Evolutionary conservation across 352 stramenopile species (phyloP), one percentile per base, ranked within the genome.

Genomic region (Phytophthora pini): DNA sequence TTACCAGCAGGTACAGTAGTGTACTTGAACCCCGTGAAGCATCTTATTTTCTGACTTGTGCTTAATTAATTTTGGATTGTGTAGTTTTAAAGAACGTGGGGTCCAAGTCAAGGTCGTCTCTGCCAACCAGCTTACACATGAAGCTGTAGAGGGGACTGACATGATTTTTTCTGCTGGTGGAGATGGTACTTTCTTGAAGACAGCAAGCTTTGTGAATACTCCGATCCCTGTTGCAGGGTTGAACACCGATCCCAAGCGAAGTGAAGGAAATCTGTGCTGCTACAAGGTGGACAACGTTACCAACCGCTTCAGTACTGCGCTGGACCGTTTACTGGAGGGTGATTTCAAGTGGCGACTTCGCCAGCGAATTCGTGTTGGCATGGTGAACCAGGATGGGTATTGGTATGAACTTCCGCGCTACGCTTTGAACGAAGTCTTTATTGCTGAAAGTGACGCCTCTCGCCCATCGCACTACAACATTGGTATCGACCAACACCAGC

Each of bases 381-480:
- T 96, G 86, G 88, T 96, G 31, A 94, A 96, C 62, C 88, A 94
- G 46, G 88, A 96, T 65, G 88, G 88, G 3, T 94, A 87, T 65
- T 94, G 88, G 84, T 92, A 94, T 40, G 87, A 96, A 41, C 63
- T 96, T 15, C 87, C 87, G 38, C 87, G 84, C 11, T 96, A 90
- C 51, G 88, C 88, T 29, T 71, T 96, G 27, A 96, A 96, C 59
- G 88, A 96, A 79, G 87, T 96, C 40, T 96, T 96, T 57, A 95
- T 96, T 58, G 88, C 88, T 8, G 88, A 96, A 69, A 88, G 82
- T 22, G 88, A 96, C 32, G 84, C 88, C 32, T 94, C 87, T 26
- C 87, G 87, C 1, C 88, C 88, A 36, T 94, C 87, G 41, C 84
- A 93, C 62, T 94, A 96, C 79, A 93, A 95, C 51, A 94, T 96